Percentiles rank a stretch among this genome's conserved stretches.
phyloP scores from a whole-genome alignment of 2,329 filamentous ascomycete species.

The Talaromyces verruculosus region DNA sequence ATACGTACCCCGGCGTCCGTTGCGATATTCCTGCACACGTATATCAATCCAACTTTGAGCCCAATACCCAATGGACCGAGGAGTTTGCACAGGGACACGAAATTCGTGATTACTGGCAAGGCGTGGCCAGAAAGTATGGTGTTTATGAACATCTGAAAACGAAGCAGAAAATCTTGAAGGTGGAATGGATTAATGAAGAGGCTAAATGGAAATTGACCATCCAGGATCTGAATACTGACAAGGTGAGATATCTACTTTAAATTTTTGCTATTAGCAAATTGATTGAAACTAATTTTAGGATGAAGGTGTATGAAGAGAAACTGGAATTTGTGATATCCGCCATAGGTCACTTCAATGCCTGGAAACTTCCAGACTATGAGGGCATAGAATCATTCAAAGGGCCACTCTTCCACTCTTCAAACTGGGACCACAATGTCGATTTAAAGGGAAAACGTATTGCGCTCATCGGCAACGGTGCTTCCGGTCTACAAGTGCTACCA shows the following conservation, averaged over 20 bases:
- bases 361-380: conserved; percentile 62
- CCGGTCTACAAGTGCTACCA: conserved; percentile 55
- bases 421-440: conserved; percentile 58
- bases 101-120: conserved; percentile 67
- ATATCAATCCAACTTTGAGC: conserved; percentile 67
- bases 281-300: conserved; percentile 30
- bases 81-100: conserved; percentile 66
- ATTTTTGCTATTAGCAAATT: background rate
- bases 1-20: conserved; percentile 62
- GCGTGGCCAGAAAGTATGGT: conserved; percentile 61
- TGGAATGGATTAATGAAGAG: conserved; percentile 55
- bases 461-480: conserved; percentile 64
- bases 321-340: conserved; percentile 64
- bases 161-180: conserved; percentile 55
- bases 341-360: conserved; percentile 65
- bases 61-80: conserved; percentile 68
- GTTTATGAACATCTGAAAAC: conserved; percentile 61
- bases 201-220: conserved; percentile 58
- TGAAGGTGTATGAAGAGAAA: conserved; percentile 45
- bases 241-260: conserved; percentile 21
- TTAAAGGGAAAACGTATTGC: conserved; percentile 53
- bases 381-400: conserved; percentile 59
- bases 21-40: conserved; percentile 70
- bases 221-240: conserved; percentile 35
- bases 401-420: conserved; percentile 59